Percentiles rank a stretch among this genome's conserved stretches.
Evolutionary conservation across 257 asterid genomes (phyloP).

Genomic region (Capsicum rhomboideum): DNA sequence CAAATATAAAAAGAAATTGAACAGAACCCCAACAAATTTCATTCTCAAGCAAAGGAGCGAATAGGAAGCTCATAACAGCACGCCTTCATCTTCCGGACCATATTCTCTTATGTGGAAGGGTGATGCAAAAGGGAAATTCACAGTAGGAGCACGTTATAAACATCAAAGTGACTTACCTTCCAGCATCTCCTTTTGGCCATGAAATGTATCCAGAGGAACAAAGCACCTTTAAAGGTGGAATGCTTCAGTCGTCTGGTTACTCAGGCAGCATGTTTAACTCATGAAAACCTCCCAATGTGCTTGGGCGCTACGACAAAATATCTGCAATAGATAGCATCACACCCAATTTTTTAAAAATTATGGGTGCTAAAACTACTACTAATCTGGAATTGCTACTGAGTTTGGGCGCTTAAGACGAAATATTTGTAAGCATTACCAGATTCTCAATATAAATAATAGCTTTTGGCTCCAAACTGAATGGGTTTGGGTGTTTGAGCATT

Average conservation of each 20-base stretch:
- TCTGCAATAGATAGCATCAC: background rate
- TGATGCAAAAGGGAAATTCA: background rate
- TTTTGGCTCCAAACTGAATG: background rate
- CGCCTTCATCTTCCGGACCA: background rate
- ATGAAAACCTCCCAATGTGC: background rate
- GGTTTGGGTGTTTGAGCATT: background rate
- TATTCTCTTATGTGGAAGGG: background rate
- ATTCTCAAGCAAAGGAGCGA: background rate
- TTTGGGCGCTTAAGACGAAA: background rate
- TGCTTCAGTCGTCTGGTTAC: background rate
- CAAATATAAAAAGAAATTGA: background rate
- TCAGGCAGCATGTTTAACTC: background rate
- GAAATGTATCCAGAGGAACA: background rate
- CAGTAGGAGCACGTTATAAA: background rate
- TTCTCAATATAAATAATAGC: background rate
- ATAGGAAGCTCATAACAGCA: background rate
- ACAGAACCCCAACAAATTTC: background rate
- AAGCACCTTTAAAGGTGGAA: background rate
- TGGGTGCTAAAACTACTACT: background rate
- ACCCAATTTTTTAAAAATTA: background rate
- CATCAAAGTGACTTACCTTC: background rate
- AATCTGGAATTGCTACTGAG: background rate
- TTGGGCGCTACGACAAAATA: too few species aligned
- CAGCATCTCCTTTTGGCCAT: background rate
- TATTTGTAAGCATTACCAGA: background rate